A percentile compares a stretch with the other conserved stretches of the same genome.
Conservation (phyloP, 1,284 basidiomycete genomes). For the Dichomitus squalens region DNA sequence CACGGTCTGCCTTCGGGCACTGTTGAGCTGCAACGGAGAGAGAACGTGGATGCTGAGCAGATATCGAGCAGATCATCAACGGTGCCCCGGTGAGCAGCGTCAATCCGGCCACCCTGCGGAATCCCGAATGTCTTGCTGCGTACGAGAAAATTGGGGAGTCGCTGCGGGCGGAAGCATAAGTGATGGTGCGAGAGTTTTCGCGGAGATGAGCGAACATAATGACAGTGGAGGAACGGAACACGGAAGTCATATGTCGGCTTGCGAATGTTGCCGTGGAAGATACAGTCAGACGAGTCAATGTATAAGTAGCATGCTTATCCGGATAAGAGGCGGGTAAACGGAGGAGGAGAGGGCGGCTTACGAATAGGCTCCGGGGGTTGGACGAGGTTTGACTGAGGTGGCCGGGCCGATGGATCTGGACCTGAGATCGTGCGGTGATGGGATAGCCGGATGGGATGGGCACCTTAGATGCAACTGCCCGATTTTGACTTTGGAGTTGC, state of each 20-base stretch:
- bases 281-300: background rate
- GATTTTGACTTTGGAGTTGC: slow-evolving; percentile 11
- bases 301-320: background rate
- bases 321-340: background rate
- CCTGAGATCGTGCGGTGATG: slow-evolving; percentile 11
- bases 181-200: background rate
- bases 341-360: background rate
- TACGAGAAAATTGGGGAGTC: slow-evolving; percentile 60
- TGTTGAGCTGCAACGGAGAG: background rate
- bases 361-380: slow-evolving; percentile 8
- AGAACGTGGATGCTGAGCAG: slow-evolving; percentile 21
- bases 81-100: slow-evolving; percentile 71
- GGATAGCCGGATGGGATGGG: slow-evolving; percentile 4
- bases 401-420: slow-evolving; percentile 22
- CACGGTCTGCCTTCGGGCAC: background rate
- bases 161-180: slow-evolving; percentile 25
- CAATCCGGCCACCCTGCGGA: slow-evolving; percentile 77
- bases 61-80: slow-evolving; percentile 67
- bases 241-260: background rate
- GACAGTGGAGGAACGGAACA: slow-evolving; percentile 1
- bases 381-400: background rate
- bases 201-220: background rate
- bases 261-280: background rate
- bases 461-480: slow-evolving; percentile 1
- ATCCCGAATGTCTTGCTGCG: slow-evolving; percentile 72